These are phyloP conservation scores for Borealophlyctis nickersoniae DNA, from an alignment of 192 early-diverging fungal genomes.

Conservation along the genomic window DNA sequence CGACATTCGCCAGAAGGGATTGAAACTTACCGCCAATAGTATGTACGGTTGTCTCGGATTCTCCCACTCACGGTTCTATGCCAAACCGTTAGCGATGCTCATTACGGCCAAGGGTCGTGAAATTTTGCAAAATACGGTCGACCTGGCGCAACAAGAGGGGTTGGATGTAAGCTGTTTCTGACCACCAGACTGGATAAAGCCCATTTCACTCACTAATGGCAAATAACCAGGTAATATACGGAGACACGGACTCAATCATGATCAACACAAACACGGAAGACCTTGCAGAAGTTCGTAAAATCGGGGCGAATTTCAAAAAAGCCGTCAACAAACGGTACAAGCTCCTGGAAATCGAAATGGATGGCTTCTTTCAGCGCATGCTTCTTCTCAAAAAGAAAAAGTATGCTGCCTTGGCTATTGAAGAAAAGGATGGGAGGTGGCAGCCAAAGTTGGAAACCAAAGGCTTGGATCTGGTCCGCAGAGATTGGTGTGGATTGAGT, in stretches of 20 bases:
- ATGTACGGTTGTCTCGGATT: conserved; percentile 99
- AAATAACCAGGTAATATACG: conserved; percentile 81
- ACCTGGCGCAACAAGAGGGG: conserved; percentile 71
- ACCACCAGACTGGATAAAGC: not conserved
- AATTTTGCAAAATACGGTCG: conserved; percentile 90
- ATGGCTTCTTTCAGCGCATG: conserved; percentile 87
- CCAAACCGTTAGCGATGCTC: conserved; percentile 96
- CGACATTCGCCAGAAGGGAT: conserved; percentile 89
- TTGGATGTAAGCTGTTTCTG: conserved; percentile 62
- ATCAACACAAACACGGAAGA: conserved; percentile 80
- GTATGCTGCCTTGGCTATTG: conserved; percentile 83
- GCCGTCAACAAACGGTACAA: conserved; percentile 88
- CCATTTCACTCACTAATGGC: conserved; percentile 4
- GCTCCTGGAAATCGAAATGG: conserved; percentile 95
- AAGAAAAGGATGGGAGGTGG: conserved; percentile 42
- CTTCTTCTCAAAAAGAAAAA: conserved; percentile 97
- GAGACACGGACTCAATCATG: conserved; percentile 99
- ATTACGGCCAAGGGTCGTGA: conserved; percentile 93
- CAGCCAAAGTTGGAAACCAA: conserved; percentile 70
- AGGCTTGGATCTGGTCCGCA: conserved; percentile 91
- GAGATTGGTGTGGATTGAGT: conserved; percentile 96
- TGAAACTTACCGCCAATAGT: conserved; percentile 96
- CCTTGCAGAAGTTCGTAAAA: conserved; percentile 67
- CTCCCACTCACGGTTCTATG: conserved; percentile 87
- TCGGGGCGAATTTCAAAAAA: conserved; percentile 79